Evolutionary conservation across 257 asterid genomes (phyloP).

Genomic region (Lavandula angustifolia): DNA sequence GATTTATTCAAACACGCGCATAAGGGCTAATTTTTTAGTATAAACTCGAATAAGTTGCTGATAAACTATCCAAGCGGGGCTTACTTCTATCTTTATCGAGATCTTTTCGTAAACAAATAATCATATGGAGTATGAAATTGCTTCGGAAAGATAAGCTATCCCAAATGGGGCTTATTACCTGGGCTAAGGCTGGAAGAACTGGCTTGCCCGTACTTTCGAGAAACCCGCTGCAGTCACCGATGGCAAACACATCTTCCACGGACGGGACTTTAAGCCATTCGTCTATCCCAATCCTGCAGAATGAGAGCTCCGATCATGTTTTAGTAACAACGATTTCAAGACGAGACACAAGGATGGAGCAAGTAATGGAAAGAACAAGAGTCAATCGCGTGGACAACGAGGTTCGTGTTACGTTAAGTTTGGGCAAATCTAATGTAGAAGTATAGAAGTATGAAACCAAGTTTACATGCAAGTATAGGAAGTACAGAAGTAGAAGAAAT

Average conservation of each 20-base stretch:
- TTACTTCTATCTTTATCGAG: no score
- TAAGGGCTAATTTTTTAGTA: no score
- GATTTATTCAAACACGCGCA: no score
- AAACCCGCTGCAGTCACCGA: conserved; percentile 95
- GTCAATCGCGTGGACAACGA: neutral
- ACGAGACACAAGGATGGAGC: conserved; percentile 14
- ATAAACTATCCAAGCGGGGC: no score
- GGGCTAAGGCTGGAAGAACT: conserved; percentile 97
- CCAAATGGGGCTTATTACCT: conserved; percentile 41
- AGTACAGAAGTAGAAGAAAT: no score
- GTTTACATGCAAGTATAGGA: no score
- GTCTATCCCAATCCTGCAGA: conserved; percentile 85
- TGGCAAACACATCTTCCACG: conserved; percentile 75
- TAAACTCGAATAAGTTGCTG: no score
- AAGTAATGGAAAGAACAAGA: neutral
- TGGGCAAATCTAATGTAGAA: neutral
- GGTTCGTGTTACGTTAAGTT: neutral
- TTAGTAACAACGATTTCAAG: neutral
- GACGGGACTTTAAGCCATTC: conserved; percentile 91
- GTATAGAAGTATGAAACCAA: neutral
- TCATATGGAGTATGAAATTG: no score
- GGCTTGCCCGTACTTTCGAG: conserved; percentile 89
- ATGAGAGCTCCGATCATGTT: conserved; percentile 22
- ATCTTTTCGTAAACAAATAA: no score
- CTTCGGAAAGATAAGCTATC: neutral